phyloP scores from a whole-genome alignment of 2,329 filamentous ascomycete genomes.

The Scopulariopsis brevicaulis region DNA sequence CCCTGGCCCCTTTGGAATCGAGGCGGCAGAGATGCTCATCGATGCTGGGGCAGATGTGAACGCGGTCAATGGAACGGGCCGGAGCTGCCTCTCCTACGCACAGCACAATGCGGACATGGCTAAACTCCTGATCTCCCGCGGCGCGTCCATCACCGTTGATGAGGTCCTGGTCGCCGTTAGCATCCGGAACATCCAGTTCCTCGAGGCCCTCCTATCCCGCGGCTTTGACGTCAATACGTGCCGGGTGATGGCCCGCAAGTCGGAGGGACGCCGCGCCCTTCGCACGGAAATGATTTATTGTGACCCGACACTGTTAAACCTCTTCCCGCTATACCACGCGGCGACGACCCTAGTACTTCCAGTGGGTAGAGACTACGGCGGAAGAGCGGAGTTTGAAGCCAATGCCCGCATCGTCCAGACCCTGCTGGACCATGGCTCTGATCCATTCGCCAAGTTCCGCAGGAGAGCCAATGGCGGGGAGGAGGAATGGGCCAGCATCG shows the following conservation, averaged over 20 bases:
- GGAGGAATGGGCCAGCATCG: too few species aligned
- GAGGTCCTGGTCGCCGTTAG: constrained; percentile 10
- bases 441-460: constrained; percentile 12
- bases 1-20: constrained; percentile 1
- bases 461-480: neutral
- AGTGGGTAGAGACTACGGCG: neutral
- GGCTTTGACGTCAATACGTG: constrained; percentile 8
- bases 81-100: constrained; percentile 6
- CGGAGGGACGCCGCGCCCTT: neutral
- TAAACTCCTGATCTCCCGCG: constrained; percentile 3
- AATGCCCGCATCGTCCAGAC: constrained; percentile 6
- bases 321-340: too few species aligned
- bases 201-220: constrained; percentile 7
- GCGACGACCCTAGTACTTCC: too few species aligned
- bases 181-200: neutral
- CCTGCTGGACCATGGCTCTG: constrained; percentile 13
- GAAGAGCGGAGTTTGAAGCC: neutral
- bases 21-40: constrained; percentile 9
- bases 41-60: constrained; percentile 5
- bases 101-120: constrained; percentile 3
- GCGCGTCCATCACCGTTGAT: constrained; percentile 5
- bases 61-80: constrained; percentile 3
- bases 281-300: too few species aligned
- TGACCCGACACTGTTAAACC: too few species aligned
- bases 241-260: neutral